Evolutionary conservation across 2,329 filamentous ascomycete genomes (phyloP).

Genomic region (Aspergillus sp.): DNA sequence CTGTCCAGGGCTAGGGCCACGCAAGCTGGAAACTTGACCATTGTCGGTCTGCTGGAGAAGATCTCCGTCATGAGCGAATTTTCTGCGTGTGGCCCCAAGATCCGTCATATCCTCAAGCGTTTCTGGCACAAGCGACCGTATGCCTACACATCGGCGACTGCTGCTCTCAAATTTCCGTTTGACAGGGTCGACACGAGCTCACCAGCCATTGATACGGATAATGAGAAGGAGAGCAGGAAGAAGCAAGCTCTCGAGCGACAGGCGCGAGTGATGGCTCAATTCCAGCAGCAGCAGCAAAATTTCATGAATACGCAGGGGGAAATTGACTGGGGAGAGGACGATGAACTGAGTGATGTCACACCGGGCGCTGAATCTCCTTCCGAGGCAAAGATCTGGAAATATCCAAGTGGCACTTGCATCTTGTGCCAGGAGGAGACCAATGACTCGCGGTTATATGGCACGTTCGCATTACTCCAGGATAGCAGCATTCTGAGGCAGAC

Average conservation of each 20-base stretch:
- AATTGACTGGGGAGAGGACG: constrained; percentile 78
- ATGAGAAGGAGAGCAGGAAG: constrained; percentile 69
- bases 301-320: constrained; percentile 84
- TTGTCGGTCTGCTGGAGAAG: constrained; percentile 44
- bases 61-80: constrained; percentile 60
- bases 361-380: constrained; percentile 41
- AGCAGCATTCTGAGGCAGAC: constrained; percentile 83
- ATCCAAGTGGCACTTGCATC: constrained; percentile 86
- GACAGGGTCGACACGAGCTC: constrained; percentile 76
- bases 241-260: constrained; percentile 81
- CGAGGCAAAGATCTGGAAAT: constrained; percentile 75
- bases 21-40: constrained; percentile 35
- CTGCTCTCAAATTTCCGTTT: constrained; percentile 50
- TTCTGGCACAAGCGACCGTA: constrained; percentile 74
- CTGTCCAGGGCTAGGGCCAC: constrained; percentile 52
- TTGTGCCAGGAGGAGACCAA: constrained; percentile 94
- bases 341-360: constrained; percentile 60
- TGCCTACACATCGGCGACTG: constrained; percentile 61
- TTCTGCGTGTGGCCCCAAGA: constrained; percentile 74
- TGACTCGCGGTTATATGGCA: constrained; percentile 79
- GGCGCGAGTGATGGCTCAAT: constrained; percentile 92
- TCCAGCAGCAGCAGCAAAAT: constrained; percentile 92
- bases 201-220: constrained; percentile 56
- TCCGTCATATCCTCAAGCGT: constrained; percentile 69
- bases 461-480: constrained; percentile 80